Conservation (phyloP, 139 green algal genomes). For the Bryopsis sp. region DNA sequence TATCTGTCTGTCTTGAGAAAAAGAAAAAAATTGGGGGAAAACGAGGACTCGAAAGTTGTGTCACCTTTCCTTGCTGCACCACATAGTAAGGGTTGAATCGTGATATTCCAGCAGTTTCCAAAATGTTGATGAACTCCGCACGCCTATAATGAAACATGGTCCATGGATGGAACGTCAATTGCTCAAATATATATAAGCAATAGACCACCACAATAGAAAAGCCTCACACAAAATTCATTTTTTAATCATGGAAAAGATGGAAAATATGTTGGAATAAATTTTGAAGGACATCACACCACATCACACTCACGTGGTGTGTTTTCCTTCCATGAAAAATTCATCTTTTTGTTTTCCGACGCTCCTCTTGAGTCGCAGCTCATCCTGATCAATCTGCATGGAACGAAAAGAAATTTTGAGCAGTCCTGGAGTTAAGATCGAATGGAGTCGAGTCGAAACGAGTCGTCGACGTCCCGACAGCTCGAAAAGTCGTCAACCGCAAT, state of each 20-base stretch:
- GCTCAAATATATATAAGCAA: no score
- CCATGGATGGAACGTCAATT: background rate
- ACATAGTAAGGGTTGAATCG: slow-evolving; percentile 98
- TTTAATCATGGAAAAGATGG: no score
- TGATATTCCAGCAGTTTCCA: slow-evolving; percentile 94
- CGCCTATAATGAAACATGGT: background rate
- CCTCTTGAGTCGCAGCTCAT: slow-evolving; percentile 83
- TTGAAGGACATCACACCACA: background rate
- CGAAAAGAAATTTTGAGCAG: background rate
- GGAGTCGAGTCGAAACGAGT: no score
- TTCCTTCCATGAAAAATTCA: slow-evolving; percentile 91
- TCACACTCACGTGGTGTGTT: slow-evolving; percentile 68
- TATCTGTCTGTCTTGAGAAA: no score
- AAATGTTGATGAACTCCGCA: slow-evolving; percentile 84
- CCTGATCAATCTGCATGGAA: slow-evolving; percentile 54
- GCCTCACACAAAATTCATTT: no score
- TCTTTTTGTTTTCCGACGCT: slow-evolving; percentile 92
- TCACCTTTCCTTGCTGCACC: slow-evolving; percentile 95
- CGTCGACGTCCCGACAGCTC: no score
- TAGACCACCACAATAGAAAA: no score
- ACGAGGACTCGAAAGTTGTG: no score
- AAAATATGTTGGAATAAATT: no score
- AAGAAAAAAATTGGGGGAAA: no score
- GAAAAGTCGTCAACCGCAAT: no score
- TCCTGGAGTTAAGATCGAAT: background rate